Conservation (phyloP, 2,329 filamentous ascomycete genomes). For the Neonectria sp. region DNA sequence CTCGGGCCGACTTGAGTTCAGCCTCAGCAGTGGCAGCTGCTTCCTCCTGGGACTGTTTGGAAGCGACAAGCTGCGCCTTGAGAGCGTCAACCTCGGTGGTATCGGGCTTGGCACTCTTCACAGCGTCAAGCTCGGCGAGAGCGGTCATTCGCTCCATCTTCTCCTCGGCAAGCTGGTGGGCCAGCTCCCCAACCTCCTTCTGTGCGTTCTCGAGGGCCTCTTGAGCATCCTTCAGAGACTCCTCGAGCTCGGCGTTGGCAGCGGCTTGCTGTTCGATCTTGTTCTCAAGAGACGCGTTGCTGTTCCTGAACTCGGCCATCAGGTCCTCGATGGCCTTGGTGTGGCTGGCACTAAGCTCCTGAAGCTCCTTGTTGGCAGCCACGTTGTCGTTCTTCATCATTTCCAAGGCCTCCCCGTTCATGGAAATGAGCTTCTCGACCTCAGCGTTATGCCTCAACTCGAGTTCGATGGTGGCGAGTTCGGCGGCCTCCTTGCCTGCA, state of each 20-base stretch:
- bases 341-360: constrained; percentile 57
- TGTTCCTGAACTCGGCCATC: constrained; percentile 57
- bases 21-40: constrained; percentile 54
- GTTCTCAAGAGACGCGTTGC: constrained; percentile 53
- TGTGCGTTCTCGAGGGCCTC: constrained; percentile 62
- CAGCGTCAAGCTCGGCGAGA: constrained; percentile 73
- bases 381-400: constrained; percentile 57
- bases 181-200: constrained; percentile 64
- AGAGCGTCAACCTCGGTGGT: constrained; percentile 68
- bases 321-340: constrained; percentile 58
- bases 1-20: constrained; percentile 54
- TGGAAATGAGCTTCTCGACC: constrained; percentile 62
- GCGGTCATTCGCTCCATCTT: constrained; percentile 74
- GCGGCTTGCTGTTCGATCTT: constrained; percentile 54
- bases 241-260: constrained; percentile 54
- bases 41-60: constrained; percentile 64
- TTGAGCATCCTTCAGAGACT: constrained; percentile 57
- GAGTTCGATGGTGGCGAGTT: constrained; percentile 61
- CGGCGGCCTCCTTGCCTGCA: constrained; percentile 61
- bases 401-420: constrained; percentile 60
- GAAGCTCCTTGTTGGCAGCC: constrained; percentile 59
- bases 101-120: constrained; percentile 70
- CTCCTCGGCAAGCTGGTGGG: constrained; percentile 69
- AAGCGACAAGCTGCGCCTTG: constrained; percentile 63
- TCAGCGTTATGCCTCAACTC: constrained; percentile 62